Base-by-base conservation (phyloP, 2,329 filamentous ascomycete species). In the Penicillium crustosum region DNA sequence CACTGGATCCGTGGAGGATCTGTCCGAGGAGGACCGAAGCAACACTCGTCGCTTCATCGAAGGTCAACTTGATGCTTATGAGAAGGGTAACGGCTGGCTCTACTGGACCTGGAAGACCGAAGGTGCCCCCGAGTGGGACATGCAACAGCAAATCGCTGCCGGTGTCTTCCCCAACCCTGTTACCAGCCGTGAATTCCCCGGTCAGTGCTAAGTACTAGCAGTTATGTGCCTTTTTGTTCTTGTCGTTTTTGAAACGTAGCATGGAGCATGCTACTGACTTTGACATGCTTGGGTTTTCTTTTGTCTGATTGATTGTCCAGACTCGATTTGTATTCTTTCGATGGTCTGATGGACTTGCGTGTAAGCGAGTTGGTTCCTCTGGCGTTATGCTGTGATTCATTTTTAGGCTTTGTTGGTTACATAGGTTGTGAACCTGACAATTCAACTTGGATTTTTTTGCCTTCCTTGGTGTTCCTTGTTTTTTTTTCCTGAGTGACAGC, bases 61-160 rank as follows among this genome's bases (percentile, higher is more conserved):
- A 61, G 77, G 74, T 5, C 79, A 81, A 64, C 63, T 80, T 31
- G 75, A 79, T 62, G 75, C 76, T 12, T 80, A 70, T 55, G 78
- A 79, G 66, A 65, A 67, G 61, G 72, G 72, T 31, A 68, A 61
- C 17, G 78, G 79, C 42, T 81, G 78, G 78, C 59, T 80, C 21
- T 81, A 79, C 68, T 81, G 79, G 79, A 80, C 78, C 49, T 80
- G 79, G 78, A 80, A 77, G 67, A 80, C 78, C 13, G 78, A 81
- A 61, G 75, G 75, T 33, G 73, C 78, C 17, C 78, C 79, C 6
- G 79, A 79, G 53, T 81, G 79, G 79, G 76, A 81, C 62, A 74
- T 81, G 71, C 68, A 77, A 62, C 66, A 75, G 61, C 69, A 80
- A 42, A 61, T 80, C 27, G 74, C 71, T 13, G 70, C 66, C 17